These are phyloP conservation scores for Tetrapisispora pingtungensis DNA, from an alignment of 805 yeast species.

Conservation along the genomic window DNA sequence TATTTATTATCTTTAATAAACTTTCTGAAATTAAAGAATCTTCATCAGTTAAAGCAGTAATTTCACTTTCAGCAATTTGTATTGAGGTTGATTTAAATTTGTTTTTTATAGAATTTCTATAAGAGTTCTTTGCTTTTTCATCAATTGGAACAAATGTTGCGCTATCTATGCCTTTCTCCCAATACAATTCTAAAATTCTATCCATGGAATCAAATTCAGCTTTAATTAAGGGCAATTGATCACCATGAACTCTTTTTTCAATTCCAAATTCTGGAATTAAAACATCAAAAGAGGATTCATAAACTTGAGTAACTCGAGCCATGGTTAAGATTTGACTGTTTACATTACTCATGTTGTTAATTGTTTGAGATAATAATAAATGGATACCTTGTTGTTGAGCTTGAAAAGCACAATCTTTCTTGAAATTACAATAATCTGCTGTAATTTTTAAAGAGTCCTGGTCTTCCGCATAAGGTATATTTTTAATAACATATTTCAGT, in stretches of 20 bases:
- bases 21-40: conserved; percentile 30
- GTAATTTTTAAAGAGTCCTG: conserved; percentile 65
- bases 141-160: conserved; percentile 90
- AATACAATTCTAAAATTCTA: conserved; percentile 66
- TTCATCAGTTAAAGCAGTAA: conserved; percentile 21
- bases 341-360: conserved; percentile 57
- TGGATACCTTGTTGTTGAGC: conserved; percentile 96
- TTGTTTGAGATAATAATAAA: conserved; percentile 69
- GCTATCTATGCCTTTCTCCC: conserved; percentile 90
- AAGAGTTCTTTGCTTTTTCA: conserved; percentile 67
- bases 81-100: conserved; percentile 62
- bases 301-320: conserved; percentile 85
- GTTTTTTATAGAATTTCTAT: conserved; percentile 68
- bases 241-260: conserved; percentile 94
- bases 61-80: conserved; percentile 52
- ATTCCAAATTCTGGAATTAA: conserved; percentile 87
- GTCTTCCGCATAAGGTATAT: conserved; percentile 39
- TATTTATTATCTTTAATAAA: conserved; percentile 39
- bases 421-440: conserved; percentile 89
- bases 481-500: conserved; percentile 53
- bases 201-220: conserved; percentile 77
- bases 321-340: conserved; percentile 76
- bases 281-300: conserved; percentile 93
- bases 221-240: conserved; percentile 82
- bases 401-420: conserved; percentile 83